Evolutionary conservation across 768 basidiomycete species (phyloP).

Genomic region (Kockovaella imperatae): DNA sequence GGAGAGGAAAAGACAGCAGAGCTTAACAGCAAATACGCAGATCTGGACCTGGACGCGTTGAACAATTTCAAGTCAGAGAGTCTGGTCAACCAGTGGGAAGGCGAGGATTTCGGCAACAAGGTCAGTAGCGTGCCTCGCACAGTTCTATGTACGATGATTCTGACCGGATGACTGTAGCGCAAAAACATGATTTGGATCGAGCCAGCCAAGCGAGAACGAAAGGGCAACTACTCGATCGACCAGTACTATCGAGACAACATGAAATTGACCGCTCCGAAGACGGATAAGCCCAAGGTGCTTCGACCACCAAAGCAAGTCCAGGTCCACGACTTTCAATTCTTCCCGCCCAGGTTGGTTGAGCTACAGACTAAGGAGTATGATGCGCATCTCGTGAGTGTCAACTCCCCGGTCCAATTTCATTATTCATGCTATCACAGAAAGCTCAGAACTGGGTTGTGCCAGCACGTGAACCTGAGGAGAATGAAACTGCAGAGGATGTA

Average conservation of each 20-base stretch:
- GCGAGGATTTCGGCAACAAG: constrained; percentile 73
- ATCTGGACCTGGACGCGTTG: constrained; percentile 84
- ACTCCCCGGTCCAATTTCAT: constrained; percentile 16
- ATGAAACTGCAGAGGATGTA: constrained; percentile 72
- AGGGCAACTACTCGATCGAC: constrained; percentile 84
- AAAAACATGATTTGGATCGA: constrained; percentile 53
- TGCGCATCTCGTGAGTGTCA: constrained; percentile 24
- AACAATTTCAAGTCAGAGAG: constrained; percentile 95
- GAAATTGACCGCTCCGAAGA: constrained; percentile 62
- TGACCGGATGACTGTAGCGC: constrained; percentile 9
- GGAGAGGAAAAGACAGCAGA: constrained; percentile 86
- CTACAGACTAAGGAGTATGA: constrained; percentile 76
- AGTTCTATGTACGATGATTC: constrained; percentile 6
- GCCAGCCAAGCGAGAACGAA: constrained; percentile 82
- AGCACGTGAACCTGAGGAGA: constrained; percentile 58
- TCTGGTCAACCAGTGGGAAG: constrained; percentile 82
- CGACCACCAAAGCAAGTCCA: constrained; percentile 76
- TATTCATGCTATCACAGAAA: constrained; percentile 26
- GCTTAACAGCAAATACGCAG: constrained; percentile 85
- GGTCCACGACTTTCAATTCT: constrained; percentile 96
- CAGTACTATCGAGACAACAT: constrained; percentile 90
- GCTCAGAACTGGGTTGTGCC: constrained; percentile 46
- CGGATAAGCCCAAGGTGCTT: constrained; percentile 67
- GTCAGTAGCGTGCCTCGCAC: constrained; percentile 45
- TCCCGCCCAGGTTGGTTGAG: constrained; percentile 66